Evolutionary conservation across 306 rosid species (phyloP).

Genomic region (Argentina anserina): DNA sequence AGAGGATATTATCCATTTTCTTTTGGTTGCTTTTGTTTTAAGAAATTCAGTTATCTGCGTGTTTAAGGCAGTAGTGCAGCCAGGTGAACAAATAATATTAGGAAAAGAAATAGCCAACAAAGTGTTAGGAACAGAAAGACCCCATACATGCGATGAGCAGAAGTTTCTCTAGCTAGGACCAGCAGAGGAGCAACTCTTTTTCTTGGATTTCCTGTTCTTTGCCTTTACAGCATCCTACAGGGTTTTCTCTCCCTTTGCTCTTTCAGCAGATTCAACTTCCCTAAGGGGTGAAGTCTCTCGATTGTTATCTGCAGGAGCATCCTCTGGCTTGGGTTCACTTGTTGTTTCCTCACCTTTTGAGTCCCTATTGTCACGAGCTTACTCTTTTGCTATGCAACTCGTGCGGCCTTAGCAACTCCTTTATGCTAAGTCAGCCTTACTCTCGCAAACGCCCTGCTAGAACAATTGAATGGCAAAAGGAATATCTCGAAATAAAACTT

Average conservation of each 20-base stretch:
- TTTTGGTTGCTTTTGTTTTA: not conserved
- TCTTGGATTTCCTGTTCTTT: constrained; percentile 49
- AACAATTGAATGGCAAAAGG: no score
- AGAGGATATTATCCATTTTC: not conserved
- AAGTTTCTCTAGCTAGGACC: constrained; percentile 34
- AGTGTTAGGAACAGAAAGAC: not conserved
- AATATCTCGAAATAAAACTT: no score
- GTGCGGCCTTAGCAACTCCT: no score
- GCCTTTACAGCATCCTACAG: constrained; percentile 80
- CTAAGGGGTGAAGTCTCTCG: constrained; percentile 29
- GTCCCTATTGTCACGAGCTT: constrained; percentile 31
- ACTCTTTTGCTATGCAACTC: no score
- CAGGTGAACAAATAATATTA: not conserved
- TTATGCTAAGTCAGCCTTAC: no score
- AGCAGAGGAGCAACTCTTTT: constrained; percentile 42
- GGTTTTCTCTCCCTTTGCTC: constrained; percentile 48
- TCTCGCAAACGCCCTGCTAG: no score
- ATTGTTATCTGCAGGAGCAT: constrained; percentile 34
- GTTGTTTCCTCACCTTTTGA: constrained; percentile 23
- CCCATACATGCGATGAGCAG: not conserved
- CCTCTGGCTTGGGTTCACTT: constrained; percentile 31
- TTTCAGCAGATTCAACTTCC: constrained; percentile 22
- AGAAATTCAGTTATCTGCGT: not conserved
- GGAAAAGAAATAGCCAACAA: not conserved
- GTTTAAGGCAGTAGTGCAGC: not conserved